These are phyloP conservation scores for Leccinum solheimii DNA, from an alignment of 1,284 basidiomycete species.

Conservation along the genomic window DNA sequence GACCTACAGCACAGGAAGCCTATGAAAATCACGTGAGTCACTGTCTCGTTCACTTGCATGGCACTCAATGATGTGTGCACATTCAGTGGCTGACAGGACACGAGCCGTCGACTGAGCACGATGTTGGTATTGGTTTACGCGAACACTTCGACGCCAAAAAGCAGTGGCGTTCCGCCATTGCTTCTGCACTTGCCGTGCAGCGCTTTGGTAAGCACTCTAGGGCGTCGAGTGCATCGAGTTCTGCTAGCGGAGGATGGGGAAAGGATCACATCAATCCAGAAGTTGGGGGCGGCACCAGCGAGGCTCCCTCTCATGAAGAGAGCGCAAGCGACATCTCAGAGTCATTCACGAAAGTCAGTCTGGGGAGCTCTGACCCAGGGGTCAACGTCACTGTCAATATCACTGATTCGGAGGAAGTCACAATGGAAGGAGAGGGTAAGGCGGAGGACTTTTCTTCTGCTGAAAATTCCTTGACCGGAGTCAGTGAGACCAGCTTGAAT, in stretches of 20 bases:
- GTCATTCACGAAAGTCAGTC: constrained; percentile 29
- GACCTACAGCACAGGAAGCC: constrained; percentile 78
- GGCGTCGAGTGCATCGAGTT: constrained; percentile 32
- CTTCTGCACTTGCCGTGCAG: constrained; percentile 56
- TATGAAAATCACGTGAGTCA: constrained; percentile 48
- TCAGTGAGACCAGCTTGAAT: constrained; percentile 16
- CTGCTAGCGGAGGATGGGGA: constrained; percentile 36
- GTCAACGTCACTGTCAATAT: constrained; percentile 33
- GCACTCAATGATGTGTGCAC: constrained; percentile 2
- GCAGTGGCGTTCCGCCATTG: constrained; percentile 69
- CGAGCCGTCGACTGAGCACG: constrained; percentile 62
- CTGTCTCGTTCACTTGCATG: constrained; percentile 1
- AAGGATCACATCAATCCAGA: constrained; percentile 25
- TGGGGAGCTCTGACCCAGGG: constrained; percentile 30
- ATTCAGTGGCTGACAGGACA: constrained; percentile 69
- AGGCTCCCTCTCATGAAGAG: constrained; percentile 16
- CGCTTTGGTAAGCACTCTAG: constrained; percentile 49
- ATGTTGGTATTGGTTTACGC: constrained; percentile 68
- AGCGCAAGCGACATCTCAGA: constrained; percentile 27
- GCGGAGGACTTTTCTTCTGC: constrained; percentile 19
- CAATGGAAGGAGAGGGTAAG: constrained; percentile 27
- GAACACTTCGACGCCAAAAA: constrained; percentile 76
- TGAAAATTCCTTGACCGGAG: constrained; percentile 23
- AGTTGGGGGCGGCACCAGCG: constrained; percentile 9
- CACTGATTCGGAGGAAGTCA: constrained; percentile 33